Evolutionary conservation across 2,329 filamentous ascomycete genomes (phyloP), one percentile per base, ranked within the genome.

Genomic region (Tolypocladium ophioglossoides): DNA sequence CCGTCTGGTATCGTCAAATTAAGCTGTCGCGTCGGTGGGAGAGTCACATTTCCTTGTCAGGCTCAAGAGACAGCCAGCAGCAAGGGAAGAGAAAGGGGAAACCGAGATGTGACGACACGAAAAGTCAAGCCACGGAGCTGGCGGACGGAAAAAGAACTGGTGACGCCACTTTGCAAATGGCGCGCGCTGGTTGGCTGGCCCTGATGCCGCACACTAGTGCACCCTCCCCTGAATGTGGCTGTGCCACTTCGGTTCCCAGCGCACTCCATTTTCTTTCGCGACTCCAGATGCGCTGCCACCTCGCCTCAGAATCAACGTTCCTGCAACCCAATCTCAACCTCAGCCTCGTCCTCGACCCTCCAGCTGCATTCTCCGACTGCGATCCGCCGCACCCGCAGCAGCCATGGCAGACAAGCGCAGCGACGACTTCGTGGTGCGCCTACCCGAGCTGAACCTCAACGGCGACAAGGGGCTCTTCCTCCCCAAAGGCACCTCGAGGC

Each of bases 381-480:
- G 30, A 30, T 30, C 30, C 30, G 30, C 30, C 30, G 30, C 30
- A 8, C 30, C 18, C 4, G 44, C 30, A 11, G 44, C 44, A 51
- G 44, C 35, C 39, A 95, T 95, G 90, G 79, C 86, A 66, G 88
- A 94, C 77, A 91, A 91, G 70, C 95, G 94, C 79, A 94, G 89
- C 72, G 86, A 88, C 68, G 88, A 94, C 68, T 89, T 85, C 66
- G 74, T 80, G 58, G 78, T 89, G 68, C 82, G 86, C 63, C 82
- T 89, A 76, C 80, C 81, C 64, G 85, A 87, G 57, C 75, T 74
- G 61, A 72, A 75, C 63, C 63, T 60, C 35, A 71, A 70, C 65
- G 71, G 71, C 65, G 72, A 83, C 71, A 74, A 78, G 68, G 72
- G 78, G 64, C 65, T 74, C 61, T 82, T 81, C 65, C 66, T 76